These are phyloP conservation scores for Pezicula rhizophila DNA, from an alignment of 2,329 filamentous ascomycete species.

Conservation along the genomic window DNA sequence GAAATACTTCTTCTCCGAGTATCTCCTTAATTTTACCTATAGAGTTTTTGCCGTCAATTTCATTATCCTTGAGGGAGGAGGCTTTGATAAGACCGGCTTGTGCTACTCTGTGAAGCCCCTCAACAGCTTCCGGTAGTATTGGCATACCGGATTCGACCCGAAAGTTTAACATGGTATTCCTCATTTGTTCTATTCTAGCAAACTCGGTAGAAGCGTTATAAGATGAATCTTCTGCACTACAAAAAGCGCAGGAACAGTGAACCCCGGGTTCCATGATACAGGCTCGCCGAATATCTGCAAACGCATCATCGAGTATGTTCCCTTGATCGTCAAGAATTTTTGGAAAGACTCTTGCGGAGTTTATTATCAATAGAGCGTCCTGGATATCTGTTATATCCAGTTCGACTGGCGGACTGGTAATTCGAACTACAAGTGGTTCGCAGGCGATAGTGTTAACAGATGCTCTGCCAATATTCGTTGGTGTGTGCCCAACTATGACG, in stretches of 20 bases:
- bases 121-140: too few relatives aligned
- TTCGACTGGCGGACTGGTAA: not conserved
- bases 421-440: conserved; percentile 2
- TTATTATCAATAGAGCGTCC: not conserved
- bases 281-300: not conserved
- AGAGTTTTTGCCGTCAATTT: not conserved
- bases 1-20: not conserved
- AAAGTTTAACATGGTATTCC: not conserved
- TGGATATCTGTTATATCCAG: not conserved
- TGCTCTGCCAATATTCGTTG: not conserved
- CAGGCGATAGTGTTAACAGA: not conserved
- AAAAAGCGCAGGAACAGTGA: not conserved
- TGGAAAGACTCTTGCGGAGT: not conserved
- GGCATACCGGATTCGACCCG: not conserved
- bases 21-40: not conserved
- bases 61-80: not conserved
- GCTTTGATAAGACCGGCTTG: too few relatives aligned
- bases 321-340: not conserved
- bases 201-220: too few relatives aligned
- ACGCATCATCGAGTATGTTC: not conserved
- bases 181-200: not conserved
- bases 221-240: not conserved
- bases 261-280: not conserved
- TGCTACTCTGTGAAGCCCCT: not conserved
- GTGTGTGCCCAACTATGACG: not conserved